A percentile compares a stretch with the other conserved stretches of the same genome.
phyloP scores from a whole-genome alignment of 176 grass and related monocot genomes.

The Cymbopogon citratus region DNA sequence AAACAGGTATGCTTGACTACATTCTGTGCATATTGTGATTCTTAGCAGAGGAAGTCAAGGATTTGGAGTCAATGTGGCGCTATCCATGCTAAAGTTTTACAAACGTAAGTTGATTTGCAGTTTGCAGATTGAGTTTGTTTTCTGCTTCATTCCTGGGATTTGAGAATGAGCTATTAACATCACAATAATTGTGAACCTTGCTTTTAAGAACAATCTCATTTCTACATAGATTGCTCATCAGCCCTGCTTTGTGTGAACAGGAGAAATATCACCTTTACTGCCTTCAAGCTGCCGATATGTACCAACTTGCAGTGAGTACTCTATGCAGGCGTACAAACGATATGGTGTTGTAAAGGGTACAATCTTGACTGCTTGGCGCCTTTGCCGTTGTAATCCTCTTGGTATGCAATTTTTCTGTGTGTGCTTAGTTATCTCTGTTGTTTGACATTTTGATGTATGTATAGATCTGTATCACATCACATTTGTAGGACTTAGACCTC shows the following conservation, averaged over 20 bases:
- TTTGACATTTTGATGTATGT: not conserved
- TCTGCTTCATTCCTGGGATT: not conserved
- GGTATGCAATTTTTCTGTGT: constrained; percentile 35
- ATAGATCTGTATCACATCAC: not conserved
- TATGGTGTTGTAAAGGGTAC: constrained; percentile 69
- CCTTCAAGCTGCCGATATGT: constrained; percentile 74
- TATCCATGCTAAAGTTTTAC: constrained; percentile 82
- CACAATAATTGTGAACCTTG: not conserved
- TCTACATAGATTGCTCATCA: constrained; percentile 14
- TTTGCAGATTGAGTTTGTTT: not conserved
- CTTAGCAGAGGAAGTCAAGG: constrained; percentile 39
- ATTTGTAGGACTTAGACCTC: not conserved
- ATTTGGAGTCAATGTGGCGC: constrained; percentile 53
- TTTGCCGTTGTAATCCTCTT: constrained; percentile 84
- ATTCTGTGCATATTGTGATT: constrained; percentile 10
- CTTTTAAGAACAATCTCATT: constrained; percentile 10
- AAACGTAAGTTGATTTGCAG: constrained; percentile 43
- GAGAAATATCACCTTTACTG: constrained; percentile 83
- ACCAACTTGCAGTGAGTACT: constrained; percentile 85
- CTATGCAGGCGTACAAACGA: constrained; percentile 72
- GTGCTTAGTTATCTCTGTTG: not conserved
- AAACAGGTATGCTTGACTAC: not conserved
- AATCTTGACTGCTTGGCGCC: constrained; percentile 62
- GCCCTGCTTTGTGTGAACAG: constrained; percentile 43
- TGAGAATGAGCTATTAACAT: not conserved